Base-by-base conservation (phyloP, 352 stramenopile genomes). In the Phytophthora kernoviae region DNA sequence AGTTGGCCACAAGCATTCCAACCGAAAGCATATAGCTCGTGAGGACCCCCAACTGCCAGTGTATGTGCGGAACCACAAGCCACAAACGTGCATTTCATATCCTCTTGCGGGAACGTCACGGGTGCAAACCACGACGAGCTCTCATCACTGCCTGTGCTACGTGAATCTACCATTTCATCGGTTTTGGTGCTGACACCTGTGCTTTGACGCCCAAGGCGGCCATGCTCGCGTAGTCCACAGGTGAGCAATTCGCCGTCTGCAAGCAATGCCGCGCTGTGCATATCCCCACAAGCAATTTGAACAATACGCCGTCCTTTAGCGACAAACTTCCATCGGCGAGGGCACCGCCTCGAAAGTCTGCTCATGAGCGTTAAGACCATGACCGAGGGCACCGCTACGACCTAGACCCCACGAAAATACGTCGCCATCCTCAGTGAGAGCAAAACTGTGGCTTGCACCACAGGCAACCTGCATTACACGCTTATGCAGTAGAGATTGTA, bases 381-480 rank as follows among this genome's bases (percentile, higher is more conserved):
- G 79, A 5, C 83, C 83, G 0, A 93, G 64, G 8, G 81, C 83
- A 3, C 83, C 83, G 18, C 58, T 77, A 22, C 62, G 62, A 24
- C 75, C 83, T 37, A 84, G 49, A 12, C 83, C 83, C 81, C 81
- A 93, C 39, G 83, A 77, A 46, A 87, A 88, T 22, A 90, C 77
- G 41, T 77, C 73, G 10, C 81, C 77, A 22, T 91, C 79, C 50
- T 89, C 80, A 21, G 79, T 65, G 5, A 90, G 57, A 1, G 77
- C 78, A 9, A 93, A 55, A 1, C 70, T 84, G 56, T 95, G 84
- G 39, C 62, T 78, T 10, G 70, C 63, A 7, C 83, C 83, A 44
- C 86, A 95, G 0, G 79, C 71, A 8, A 93, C 51, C 21, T 87
- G 77, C 5, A 81, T 55, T 3, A 91, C 73, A 3, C 69, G 68